Evolutionary conservation across 768 basidiomycete genomes (phyloP).

Genomic region (Auricularia cornea): DNA sequence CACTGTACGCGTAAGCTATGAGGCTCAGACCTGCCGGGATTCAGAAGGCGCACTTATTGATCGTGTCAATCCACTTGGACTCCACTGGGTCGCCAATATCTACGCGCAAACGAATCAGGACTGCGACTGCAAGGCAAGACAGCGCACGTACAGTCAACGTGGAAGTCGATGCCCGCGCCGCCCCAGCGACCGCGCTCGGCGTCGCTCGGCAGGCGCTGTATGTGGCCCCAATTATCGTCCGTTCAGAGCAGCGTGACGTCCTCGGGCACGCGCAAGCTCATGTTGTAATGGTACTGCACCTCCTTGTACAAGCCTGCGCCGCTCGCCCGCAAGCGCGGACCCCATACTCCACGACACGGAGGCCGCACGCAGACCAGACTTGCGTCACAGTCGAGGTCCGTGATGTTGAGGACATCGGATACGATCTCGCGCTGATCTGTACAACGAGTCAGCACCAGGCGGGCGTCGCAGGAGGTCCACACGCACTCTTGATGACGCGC

Average conservation of each 20-base stretch:
- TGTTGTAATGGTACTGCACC: conserved; percentile 1
- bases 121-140: neutral
- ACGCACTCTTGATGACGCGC: conserved; percentile 33
- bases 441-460: neutral
- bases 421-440: conserved; percentile 55
- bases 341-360: neutral
- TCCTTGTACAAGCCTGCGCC: conserved; percentile 16
- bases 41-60: conserved; percentile 24
- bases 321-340: too few relatives aligned
- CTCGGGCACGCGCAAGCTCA: conserved; percentile 50
- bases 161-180: conserved; percentile 65
- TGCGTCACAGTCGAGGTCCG: conserved; percentile 43
- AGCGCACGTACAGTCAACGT: conserved; percentile 21
- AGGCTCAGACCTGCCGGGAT: conserved; percentile 41
- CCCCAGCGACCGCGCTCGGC: conserved; percentile 53
- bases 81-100: conserved; percentile 52
- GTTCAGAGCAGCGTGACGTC: conserved; percentile 62
- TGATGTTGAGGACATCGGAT: conserved; percentile 39
- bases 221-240: conserved; percentile 72
- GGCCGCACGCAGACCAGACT: conserved; percentile 44
- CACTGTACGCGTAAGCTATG: neutral
- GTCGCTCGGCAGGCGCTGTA: conserved; percentile 49
- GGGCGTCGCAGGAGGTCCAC: neutral
- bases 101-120: neutral
- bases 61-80: conserved; percentile 37